These are phyloP conservation scores for Colletotrichum somersetense DNA, from an alignment of 2,329 filamentous ascomycete species.

Conservation along the genomic window DNA sequence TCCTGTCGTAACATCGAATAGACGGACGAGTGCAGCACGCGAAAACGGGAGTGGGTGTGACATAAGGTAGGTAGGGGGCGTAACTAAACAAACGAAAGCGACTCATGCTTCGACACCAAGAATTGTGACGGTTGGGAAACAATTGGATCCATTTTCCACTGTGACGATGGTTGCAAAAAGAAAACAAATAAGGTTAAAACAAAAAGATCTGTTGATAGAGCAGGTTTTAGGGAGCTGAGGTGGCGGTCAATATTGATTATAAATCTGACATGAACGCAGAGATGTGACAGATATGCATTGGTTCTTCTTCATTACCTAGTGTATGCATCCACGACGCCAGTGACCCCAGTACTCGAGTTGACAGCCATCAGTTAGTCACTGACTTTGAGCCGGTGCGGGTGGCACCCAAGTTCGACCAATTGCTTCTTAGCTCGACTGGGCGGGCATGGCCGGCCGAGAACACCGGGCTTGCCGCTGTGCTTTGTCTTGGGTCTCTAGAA, in stretches of 20 bases:
- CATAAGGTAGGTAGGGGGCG: neutral
- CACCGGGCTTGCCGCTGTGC: conserved; percentile 22
- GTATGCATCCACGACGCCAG: conserved; percentile 14
- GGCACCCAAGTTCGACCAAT: conserved; percentile 1
- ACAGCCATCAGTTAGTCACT: conserved; percentile 1
- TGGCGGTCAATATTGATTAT: conserved; percentile 19
- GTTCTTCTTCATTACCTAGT: neutral
- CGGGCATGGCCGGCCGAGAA: conserved; percentile 13
- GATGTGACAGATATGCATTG: conserved; percentile 15
- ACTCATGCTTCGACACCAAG: conserved; percentile 8
- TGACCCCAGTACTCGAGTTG: neutral
- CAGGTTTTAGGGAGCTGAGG: neutral
- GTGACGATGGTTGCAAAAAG: no score
- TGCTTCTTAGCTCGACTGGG: neutral
- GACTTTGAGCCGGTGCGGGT: conserved; percentile 14
- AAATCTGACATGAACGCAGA: conserved; percentile 1
- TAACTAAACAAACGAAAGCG: neutral
- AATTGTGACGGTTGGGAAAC: conserved; percentile 10
- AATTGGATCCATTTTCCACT: neutral
- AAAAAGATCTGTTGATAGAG: no score
- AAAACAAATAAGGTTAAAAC: no score
- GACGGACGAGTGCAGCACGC: neutral
- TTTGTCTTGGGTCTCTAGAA: conserved; percentile 16
- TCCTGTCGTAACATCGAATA: neutral
- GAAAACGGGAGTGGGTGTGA: neutral